Base-by-base conservation (phyloP, 2,329 filamentous ascomycete species). In the Seiridium unicorne region DNA sequence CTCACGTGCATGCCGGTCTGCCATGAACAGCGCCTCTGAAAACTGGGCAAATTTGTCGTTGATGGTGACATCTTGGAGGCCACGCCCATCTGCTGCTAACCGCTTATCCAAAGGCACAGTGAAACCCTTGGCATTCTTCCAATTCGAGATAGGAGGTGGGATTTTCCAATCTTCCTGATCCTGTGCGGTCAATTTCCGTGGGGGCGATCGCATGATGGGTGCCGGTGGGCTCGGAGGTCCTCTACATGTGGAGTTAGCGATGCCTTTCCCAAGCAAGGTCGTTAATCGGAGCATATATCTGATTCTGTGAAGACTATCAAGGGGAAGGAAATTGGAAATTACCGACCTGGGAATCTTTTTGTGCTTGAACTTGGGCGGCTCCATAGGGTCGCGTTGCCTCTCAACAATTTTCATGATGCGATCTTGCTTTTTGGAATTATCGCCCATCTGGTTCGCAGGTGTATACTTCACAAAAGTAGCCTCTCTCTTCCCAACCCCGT, bases 41-140 rank as follows among this genome's bases (percentile, higher is more conserved):
- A 99, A 96, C 69, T 96, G 92, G 2, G 94, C 94, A 72, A 99
- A 98, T 73, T 97, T 98, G 81, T 99, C 95, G 77, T 97, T 98
- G 77, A 99, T 98, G 5, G 92, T 90, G 47, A 97, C 88, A 72
- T 99, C 95, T 74, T 97, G 93, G 63, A 99, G 74, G 0, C 92
- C 92, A 69, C 95, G 85, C 10, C 95, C 95, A 74, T 98, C 94
- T 7, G 95, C 94, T 18, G 95, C 95, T 67, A 99, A 79, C 72
- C 95, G 89, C 80, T 99, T 99, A 74, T 99, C 95, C 56, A 99
- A 76, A 0, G 95, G 92, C 1, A 99, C 92, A 0, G 95, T 99
- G 72, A 97, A 99, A 69, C 95, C 95, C 79, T 98, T 98, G 1
- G 94, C 92, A 74, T 99, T 99, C 84, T 99, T 99, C 95, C 95